Evolutionary conservation across 352 stramenopile species (phyloP).

Genomic region (Phytopythium oedochilum): DNA sequence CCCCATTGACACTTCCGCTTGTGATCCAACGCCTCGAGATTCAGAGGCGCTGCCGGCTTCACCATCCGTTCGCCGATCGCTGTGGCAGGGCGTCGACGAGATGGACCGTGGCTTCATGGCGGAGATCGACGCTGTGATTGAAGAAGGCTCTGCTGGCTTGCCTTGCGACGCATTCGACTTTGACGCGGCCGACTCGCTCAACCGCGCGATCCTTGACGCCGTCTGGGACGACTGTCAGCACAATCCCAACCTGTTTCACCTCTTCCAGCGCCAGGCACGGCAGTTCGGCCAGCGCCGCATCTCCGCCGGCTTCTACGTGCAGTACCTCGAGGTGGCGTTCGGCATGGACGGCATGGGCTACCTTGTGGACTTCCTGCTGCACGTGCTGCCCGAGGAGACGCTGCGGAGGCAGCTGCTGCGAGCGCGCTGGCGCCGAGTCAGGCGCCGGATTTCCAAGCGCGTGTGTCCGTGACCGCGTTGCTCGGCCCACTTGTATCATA

Average conservation of each 20-base stretch:
- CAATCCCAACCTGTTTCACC: constrained; percentile 78
- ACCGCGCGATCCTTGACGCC: constrained; percentile 68
- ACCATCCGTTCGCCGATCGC: constrained; percentile 15
- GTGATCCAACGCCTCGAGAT: neutral
- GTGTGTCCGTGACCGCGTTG: constrained; percentile 21
- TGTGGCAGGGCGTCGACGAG: constrained; percentile 76
- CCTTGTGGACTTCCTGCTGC: constrained; percentile 77
- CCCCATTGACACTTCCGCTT: neutral
- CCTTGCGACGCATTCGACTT: constrained; percentile 41
- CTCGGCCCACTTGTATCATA: neutral
- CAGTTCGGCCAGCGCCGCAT: constrained; percentile 69
- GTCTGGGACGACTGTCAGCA: constrained; percentile 85
- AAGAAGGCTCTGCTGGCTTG: constrained; percentile 11
- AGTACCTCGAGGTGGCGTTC: constrained; percentile 83
- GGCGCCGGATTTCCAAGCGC: constrained; percentile 51
- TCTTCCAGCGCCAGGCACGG: constrained; percentile 74
- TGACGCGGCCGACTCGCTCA: constrained; percentile 57
- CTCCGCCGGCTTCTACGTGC: constrained; percentile 54
- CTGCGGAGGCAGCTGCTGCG: constrained; percentile 60
- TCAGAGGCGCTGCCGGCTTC: constrained; percentile 8
- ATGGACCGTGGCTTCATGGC: constrained; percentile 65
- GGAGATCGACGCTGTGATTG: constrained; percentile 50
- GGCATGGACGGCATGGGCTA: constrained; percentile 64
- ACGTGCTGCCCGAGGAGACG: constrained; percentile 66
- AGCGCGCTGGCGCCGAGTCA: constrained; percentile 64